Conservation (phyloP, 768 basidiomycete species). For the Cyclocybe aegerita region DNA sequence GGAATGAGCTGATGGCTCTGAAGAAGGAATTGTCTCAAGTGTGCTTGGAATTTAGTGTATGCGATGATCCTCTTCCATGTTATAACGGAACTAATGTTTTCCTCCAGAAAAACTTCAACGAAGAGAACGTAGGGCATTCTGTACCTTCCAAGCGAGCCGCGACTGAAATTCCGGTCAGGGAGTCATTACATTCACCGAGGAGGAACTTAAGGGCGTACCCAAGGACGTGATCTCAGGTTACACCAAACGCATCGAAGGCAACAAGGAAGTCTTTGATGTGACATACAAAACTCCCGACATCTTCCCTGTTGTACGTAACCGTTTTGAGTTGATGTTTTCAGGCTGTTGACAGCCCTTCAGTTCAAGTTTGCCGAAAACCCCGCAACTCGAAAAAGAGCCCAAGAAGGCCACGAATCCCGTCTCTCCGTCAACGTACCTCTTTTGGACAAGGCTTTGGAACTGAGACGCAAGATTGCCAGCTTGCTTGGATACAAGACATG, state of each 20-base stretch:
- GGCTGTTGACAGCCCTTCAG: conserved; percentile 31
- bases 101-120: conserved; percentile 81
- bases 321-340: neutral
- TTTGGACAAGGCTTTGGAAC: conserved; percentile 62
- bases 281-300: conserved; percentile 85
- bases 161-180: conserved; percentile 36
- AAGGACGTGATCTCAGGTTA: conserved; percentile 79
- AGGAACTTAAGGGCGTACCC: conserved; percentile 81
- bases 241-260: conserved; percentile 58
- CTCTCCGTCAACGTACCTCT: conserved; percentile 69
- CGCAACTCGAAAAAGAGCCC: conserved; percentile 63
- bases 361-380: conserved; percentile 80
- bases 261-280: conserved; percentile 63
- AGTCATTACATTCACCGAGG: conserved; percentile 59
- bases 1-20: conserved; percentile 52
- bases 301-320: conserved; percentile 61
- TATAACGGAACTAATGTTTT: conserved; percentile 1
- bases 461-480: conserved; percentile 68
- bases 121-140: conserved; percentile 62
- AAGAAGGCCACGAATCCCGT: conserved; percentile 68
- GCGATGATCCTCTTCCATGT: conserved; percentile 20
- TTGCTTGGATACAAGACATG: conserved; percentile 76
- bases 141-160: neutral
- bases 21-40: conserved; percentile 78
- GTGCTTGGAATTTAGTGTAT: conserved; percentile 77